phyloP scores from a whole-genome alignment of 208 protist species.

The Leishmania lainsoni region DNA sequence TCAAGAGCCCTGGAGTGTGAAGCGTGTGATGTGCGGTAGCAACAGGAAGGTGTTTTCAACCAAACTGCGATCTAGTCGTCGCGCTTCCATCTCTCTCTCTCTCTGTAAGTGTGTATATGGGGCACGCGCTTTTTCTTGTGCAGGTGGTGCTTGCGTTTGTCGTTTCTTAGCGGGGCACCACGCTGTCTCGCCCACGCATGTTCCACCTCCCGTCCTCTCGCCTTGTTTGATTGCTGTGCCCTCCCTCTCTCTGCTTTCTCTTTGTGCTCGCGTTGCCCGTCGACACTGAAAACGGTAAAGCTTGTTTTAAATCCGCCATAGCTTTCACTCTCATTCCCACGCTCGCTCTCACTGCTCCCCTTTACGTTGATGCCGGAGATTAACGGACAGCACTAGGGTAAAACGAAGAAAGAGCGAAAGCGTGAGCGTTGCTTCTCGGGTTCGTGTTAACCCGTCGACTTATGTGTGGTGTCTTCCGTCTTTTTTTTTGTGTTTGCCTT shows the following conservation, averaged over 20 bases:
- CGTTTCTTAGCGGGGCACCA: neutral
- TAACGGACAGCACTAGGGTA: neutral
- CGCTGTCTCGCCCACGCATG: neutral
- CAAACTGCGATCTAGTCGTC: neutral
- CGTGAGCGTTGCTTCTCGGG: neutral
- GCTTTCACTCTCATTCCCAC: neutral
- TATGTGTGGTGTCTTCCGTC: neutral
- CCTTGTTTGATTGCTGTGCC: neutral
- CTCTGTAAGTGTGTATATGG: neutral
- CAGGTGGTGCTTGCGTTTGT: neutral
- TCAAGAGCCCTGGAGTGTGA: neutral
- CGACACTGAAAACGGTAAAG: neutral
- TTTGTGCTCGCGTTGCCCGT: neutral
- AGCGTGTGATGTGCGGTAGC: neutral
- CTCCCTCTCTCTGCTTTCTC: neutral
- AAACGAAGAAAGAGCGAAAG: neutral
- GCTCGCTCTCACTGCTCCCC: neutral
- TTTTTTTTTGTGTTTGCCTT: conserved; percentile 8
- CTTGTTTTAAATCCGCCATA: neutral
- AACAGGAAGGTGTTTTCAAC: too few relatives aligned
- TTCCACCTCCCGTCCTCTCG: neutral
- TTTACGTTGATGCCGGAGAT: neutral
- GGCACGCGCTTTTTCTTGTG: neutral
- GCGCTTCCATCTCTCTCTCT: neutral
- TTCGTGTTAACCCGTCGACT: neutral